Conservation (phyloP, 495 filamentous ascomycete species). For the Chaetomium cochliodes region DNA sequence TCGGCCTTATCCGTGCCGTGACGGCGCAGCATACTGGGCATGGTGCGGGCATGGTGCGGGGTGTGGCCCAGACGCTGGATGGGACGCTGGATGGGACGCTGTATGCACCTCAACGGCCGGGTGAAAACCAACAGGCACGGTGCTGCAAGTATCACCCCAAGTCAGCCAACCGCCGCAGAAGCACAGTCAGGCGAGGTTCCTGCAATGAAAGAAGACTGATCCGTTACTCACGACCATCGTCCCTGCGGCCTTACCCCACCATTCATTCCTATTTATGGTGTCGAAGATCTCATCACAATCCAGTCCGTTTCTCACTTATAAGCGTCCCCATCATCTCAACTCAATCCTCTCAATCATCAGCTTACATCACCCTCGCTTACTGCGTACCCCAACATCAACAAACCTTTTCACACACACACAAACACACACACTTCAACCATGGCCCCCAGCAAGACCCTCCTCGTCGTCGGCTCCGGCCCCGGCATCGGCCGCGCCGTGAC, state of each 20-base stretch:
- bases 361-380: too few relatives aligned
- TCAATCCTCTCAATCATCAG: too few relatives aligned
- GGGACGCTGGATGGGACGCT: not conserved
- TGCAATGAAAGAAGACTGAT: too few relatives aligned
- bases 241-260: too few relatives aligned
- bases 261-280: too few relatives aligned
- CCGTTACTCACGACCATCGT: too few relatives aligned
- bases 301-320: too few relatives aligned
- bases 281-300: too few relatives aligned
- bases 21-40: not conserved
- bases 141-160: not conserved
- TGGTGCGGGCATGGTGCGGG: not conserved
- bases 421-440: not conserved
- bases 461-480: conserved; percentile 45
- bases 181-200: not conserved
- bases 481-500: conserved; percentile 43
- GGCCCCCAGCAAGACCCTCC: conserved; percentile 21
- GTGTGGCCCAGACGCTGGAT: not conserved
- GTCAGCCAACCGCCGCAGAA: conserved; percentile 1
- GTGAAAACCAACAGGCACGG: not conserved
- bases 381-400: not conserved
- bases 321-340: too few relatives aligned
- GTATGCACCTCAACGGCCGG: not conserved
- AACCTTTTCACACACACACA: not conserved
- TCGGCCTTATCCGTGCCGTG: not conserved